A percentile compares a stretch with the other conserved stretches of the same genome.
phyloP scores from a whole-genome alignment of 192 early-diverging fungal genomes.

The Thoreauomyces humboldtii region DNA sequence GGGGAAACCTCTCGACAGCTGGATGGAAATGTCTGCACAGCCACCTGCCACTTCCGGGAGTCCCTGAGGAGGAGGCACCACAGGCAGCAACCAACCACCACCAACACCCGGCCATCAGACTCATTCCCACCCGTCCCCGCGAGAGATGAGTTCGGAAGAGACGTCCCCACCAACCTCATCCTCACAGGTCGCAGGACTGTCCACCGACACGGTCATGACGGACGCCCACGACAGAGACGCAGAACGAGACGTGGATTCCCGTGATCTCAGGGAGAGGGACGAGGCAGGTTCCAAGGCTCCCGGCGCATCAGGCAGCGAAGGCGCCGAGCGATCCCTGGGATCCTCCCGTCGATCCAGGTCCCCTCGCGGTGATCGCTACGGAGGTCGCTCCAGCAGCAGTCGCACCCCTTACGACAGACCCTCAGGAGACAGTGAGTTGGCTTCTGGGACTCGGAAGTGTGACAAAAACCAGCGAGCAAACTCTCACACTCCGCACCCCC shows the following conservation, averaged over 20 bases:
- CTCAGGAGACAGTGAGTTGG: not conserved
- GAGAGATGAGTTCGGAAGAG: too few species aligned
- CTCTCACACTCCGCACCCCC: not conserved
- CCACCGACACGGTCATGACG: too few species aligned
- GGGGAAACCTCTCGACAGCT: too few species aligned
- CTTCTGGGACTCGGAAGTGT: not conserved
- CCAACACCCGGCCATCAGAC: too few species aligned
- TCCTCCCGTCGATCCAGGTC: constrained; percentile 3
- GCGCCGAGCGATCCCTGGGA: not conserved
- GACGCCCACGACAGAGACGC: constrained; percentile 6
- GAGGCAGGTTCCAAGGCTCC: not conserved
- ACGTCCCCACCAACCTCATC: too few species aligned
- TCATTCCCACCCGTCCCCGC: too few species aligned
- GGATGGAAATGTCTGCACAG: too few species aligned
- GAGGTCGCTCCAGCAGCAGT: not conserved
- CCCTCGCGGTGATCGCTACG: constrained; percentile 7
- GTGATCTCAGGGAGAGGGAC: constrained; percentile 21
- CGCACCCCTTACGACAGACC: constrained; percentile 14
- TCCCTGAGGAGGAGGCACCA: too few species aligned
- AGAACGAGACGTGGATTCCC: constrained; percentile 16
- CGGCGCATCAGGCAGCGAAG: constrained; percentile 4
- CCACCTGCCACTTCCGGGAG: too few species aligned
- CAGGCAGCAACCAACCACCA: too few species aligned
- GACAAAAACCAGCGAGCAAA: not conserved
- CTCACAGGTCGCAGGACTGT: too few species aligned